phyloP scores from a whole-genome alignment of 768 basidiomycete genomes.

The Mycena belliarum region DNA sequence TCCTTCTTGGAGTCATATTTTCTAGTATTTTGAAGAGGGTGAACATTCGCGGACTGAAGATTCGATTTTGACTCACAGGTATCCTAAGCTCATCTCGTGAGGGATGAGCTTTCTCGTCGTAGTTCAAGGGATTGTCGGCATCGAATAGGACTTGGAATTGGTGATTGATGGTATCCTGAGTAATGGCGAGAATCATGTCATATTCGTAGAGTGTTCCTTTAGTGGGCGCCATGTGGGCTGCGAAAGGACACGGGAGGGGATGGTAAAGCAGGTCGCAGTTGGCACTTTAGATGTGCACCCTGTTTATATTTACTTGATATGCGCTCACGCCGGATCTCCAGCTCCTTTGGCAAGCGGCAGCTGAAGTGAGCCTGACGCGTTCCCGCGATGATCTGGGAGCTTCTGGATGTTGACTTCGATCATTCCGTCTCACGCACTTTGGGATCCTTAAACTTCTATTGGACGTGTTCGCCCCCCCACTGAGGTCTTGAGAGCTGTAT shows the following conservation, averaged over 20 bases:
- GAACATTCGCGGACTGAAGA: background rate
- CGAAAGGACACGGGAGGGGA: background rate
- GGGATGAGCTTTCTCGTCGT: background rate
- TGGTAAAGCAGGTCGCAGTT: no score
- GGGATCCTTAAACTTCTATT: no score
- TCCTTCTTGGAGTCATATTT: background rate
- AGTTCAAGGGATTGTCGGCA: background rate
- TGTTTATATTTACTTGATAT: no score
- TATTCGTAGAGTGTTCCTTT: background rate
- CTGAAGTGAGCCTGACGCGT: no score
- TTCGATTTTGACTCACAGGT: background rate
- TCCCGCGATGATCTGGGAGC: no score
- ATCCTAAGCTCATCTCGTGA: background rate
- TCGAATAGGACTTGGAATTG: background rate
- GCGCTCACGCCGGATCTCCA: no score
- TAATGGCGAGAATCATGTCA: background rate
- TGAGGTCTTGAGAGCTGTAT: no score
- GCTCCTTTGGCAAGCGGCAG: no score
- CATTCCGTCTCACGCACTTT: no score
- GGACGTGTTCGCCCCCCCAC: no score
- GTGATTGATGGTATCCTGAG: background rate
- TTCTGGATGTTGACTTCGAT: no score
- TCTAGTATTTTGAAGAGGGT: background rate
- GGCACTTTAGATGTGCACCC: no score
- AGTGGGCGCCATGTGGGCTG: background rate